Evolutionary conservation across 129 eudicot species (phyloP).

Genomic region (Flaveria trinervia): DNA sequence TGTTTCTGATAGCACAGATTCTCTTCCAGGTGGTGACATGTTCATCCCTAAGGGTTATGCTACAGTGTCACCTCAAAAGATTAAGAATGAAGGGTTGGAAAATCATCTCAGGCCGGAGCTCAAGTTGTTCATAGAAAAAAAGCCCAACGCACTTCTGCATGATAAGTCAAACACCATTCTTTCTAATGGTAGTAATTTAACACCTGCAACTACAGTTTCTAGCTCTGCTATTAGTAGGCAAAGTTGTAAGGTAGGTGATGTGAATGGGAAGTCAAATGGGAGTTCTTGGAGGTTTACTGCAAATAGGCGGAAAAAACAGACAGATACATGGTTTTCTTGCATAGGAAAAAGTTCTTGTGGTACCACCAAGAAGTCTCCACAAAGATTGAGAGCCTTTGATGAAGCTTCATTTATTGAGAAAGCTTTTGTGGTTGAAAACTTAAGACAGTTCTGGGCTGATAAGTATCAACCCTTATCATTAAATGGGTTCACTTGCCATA

Average conservation of each 20-base stretch:
- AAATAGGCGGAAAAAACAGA: slow-evolving; percentile 59
- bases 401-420: slow-evolving; percentile 78
- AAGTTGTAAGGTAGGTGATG: slow-evolving; percentile 57
- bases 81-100: slow-evolving; percentile 35
- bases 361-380: slow-evolving; percentile 52
- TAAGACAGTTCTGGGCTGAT: slow-evolving; percentile 81
- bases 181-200: slow-evolving; percentile 25
- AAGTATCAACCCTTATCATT: slow-evolving; percentile 71
- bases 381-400: slow-evolving; percentile 57
- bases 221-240: slow-evolving; percentile 62
- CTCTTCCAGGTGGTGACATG: slow-evolving; percentile 68
- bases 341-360: slow-evolving; percentile 61
- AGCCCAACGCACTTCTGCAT: slow-evolving; percentile 33
- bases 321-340: slow-evolving; percentile 73
- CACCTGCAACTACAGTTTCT: slow-evolving; percentile 25
- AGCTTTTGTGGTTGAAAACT: slow-evolving; percentile 70
- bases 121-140: slow-evolving; percentile 25
- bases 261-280: slow-evolving; percentile 53
- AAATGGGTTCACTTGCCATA: slow-evolving; percentile 67
- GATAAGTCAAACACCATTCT: slow-evolving; percentile 25
- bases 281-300: slow-evolving; percentile 52
- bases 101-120: slow-evolving; percentile 31
- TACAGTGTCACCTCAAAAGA: slow-evolving; percentile 38
- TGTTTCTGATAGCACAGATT: slow-evolving; percentile 58
- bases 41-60: slow-evolving; percentile 57